Evolutionary conservation across 257 asterid species (phyloP).

Genomic region (Penstemon eatonii): DNA sequence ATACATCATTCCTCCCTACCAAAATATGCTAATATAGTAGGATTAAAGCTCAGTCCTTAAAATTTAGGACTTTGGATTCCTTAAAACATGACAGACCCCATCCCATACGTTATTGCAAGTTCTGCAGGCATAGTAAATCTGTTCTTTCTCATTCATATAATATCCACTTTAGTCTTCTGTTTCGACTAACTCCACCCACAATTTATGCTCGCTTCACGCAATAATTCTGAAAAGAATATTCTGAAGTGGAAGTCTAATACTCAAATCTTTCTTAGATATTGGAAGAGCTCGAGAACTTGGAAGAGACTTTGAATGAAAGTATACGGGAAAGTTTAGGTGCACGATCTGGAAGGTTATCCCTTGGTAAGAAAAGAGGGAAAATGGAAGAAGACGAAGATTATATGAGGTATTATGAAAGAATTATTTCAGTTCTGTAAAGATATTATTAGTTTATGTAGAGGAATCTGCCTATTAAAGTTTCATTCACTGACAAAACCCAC

Average conservation of each 20-base stretch:
- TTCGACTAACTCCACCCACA: constrained; percentile 6
- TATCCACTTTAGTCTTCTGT: not conserved
- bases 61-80: too few relatives aligned
- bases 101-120: not conserved
- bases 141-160: not conserved
- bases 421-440: constrained; percentile 1
- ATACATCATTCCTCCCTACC: constrained; percentile 7
- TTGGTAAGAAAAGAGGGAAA: constrained; percentile 63
- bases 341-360: constrained; percentile 59
- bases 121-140: not conserved
- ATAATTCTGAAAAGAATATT: not conserved
- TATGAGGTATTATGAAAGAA: constrained; percentile 49
- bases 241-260: constrained; percentile 20
- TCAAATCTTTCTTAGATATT: constrained; percentile 47
- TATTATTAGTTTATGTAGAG: not conserved
- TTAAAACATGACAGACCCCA: too few relatives aligned
- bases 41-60: not conserved
- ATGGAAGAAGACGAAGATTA: constrained; percentile 67
- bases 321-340: constrained; percentile 95
- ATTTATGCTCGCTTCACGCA: not conserved
- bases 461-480: constrained; percentile 13
- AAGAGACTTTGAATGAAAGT: constrained; percentile 95
- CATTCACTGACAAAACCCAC: not conserved
- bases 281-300: constrained; percentile 99
- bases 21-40: constrained; percentile 10